Evolutionary conservation across 2,329 filamentous ascomycete species (phyloP).

Genomic region (Nigrospora osmanthi): DNA sequence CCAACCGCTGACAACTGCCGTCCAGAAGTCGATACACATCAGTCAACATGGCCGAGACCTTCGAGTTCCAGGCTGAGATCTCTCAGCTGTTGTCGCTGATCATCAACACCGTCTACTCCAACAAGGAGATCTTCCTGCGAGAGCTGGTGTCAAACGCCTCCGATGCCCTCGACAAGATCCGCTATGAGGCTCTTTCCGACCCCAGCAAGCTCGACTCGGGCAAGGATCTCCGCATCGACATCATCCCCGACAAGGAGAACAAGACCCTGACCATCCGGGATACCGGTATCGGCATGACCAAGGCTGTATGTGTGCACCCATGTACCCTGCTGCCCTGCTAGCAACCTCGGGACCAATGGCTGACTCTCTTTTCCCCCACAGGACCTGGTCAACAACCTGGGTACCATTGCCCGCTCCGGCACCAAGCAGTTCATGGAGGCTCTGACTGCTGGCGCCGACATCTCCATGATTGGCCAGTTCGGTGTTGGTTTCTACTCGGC

Average conservation of each 20-base stretch:
- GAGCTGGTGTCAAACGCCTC: slow-evolving; percentile 98
- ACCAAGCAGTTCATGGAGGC: slow-evolving; percentile 99
- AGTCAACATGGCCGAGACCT: slow-evolving; percentile 84
- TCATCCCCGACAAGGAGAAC: slow-evolving; percentile 93
- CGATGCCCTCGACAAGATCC: slow-evolving; percentile 99
- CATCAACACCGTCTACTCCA: slow-evolving; percentile 99
- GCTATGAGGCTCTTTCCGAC: slow-evolving; percentile 96
- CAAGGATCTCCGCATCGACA: slow-evolving; percentile 98
- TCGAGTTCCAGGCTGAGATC: slow-evolving; percentile 99
- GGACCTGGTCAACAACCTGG: slow-evolving; percentile 99
- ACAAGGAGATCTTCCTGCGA: slow-evolving; percentile 99
- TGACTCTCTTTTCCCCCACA: slow-evolving; percentile 31
- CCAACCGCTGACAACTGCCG: neutral
- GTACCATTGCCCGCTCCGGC: slow-evolving; percentile 97
- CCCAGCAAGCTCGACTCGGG: slow-evolving; percentile 92
- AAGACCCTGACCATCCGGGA: slow-evolving; percentile 97
- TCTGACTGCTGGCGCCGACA: slow-evolving; percentile 93
- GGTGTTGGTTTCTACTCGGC: slow-evolving; percentile 99
- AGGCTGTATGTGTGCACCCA: slow-evolving; percentile 66
- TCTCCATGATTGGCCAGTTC: slow-evolving; percentile 99
- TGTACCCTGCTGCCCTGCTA: neutral
- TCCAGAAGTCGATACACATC: slow-evolving; percentile 7
- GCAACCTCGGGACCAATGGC: slow-evolving; percentile 10
- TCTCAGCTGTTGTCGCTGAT: slow-evolving; percentile 99
- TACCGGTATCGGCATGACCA: slow-evolving; percentile 99